Percentiles rank a stretch among this genome's conserved stretches.
phyloP scores from a whole-genome alignment of 2,329 filamentous ascomycete genomes.

The Sporothrix humicola region DNA sequence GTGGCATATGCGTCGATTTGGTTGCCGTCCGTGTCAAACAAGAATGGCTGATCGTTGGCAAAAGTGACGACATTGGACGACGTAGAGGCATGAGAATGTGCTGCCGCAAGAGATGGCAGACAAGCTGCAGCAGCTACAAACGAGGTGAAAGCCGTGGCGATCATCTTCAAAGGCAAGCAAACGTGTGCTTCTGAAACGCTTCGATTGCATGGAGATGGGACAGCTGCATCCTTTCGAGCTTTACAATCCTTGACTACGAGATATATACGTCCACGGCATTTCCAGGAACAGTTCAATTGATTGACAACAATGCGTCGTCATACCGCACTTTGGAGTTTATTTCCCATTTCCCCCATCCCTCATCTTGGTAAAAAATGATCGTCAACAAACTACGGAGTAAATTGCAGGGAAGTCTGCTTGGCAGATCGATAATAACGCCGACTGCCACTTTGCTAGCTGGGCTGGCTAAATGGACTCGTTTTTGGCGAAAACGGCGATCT shows the following conservation, averaged over 20 bases:
- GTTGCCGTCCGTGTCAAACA: slow-evolving; percentile 1
- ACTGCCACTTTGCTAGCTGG: not conserved
- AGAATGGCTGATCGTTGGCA: not conserved
- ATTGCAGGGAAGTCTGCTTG: not conserved
- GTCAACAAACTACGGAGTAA: not conserved
- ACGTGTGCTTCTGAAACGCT: not conserved
- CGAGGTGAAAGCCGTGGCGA: not conserved
- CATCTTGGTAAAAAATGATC: not conserved
- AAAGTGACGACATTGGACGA: slow-evolving; percentile 2
- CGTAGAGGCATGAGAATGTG: not conserved
- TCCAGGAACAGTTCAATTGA: too few relatives aligned
- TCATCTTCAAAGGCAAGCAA: not conserved
- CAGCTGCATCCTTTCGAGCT: not conserved
- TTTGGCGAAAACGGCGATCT: not conserved
- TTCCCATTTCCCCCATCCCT: too few relatives aligned
- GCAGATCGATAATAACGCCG: not conserved
- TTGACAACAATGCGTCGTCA: not conserved
- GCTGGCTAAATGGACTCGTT: not conserved
- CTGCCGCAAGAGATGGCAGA: not conserved
- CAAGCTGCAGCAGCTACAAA: not conserved
- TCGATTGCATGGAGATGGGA: not conserved
- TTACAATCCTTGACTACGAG: not conserved
- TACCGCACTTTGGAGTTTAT: not conserved
- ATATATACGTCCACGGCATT: not conserved
- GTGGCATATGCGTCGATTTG: not conserved